Base-by-base conservation (phyloP, 2,329 filamentous ascomycete genomes). In the Diaporthe ampelina region DNA sequence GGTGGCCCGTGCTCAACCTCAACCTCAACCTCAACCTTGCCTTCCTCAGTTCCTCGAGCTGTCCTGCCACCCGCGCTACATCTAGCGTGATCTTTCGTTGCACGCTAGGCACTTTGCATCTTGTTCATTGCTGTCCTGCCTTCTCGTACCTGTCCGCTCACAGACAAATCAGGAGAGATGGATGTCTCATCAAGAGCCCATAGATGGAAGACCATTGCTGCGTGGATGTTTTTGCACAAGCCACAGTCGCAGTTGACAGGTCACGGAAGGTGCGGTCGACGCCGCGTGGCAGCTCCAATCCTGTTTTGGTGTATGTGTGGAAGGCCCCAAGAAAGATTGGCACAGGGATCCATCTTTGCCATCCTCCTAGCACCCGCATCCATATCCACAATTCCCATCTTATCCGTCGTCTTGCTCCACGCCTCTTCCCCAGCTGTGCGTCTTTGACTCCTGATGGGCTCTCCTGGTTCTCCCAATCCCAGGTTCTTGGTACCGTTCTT, bases 1-100 rank as follows among this genome's bases (percentile, higher is more conserved):
- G 32, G n/a, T 54, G 63, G 63, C 10, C 45, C 45, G 63, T 54
- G 63, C 45, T 68, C 63, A 54, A 40, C 48, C 63, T 52, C 63
- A 54, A n/a, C 40, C 59, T 45, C 37, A 45, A 29, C 43, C 24
- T 32, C 59, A 15, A n/a, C n/a, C n/a, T n/a, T n/a, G n/a, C n/a
- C 19, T 8, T 40, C 57, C 4, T 43, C 56, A 37, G 15, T 17
- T 37, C 57, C 24, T 17, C n/a, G 10, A 40, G 57, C 35, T 59
- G 24, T 8, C 24, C 13, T 58, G 58, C n/a, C n/a, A 43, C 19
- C 19, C 11, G 8, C 2, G 57, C 57, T 43, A 40, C 35, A n/a
- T 17, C 35, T 59, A 59, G n/a, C n/a, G 57, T n/a, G 24, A 9
- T 21, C 45, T 21, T 48, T 48, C 21, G 8, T 4, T 8, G 21